These are phyloP conservation scores for Nothophoma quercina DNA, from an alignment of 2,329 filamentous ascomycete species.

Conservation along the genomic window DNA sequence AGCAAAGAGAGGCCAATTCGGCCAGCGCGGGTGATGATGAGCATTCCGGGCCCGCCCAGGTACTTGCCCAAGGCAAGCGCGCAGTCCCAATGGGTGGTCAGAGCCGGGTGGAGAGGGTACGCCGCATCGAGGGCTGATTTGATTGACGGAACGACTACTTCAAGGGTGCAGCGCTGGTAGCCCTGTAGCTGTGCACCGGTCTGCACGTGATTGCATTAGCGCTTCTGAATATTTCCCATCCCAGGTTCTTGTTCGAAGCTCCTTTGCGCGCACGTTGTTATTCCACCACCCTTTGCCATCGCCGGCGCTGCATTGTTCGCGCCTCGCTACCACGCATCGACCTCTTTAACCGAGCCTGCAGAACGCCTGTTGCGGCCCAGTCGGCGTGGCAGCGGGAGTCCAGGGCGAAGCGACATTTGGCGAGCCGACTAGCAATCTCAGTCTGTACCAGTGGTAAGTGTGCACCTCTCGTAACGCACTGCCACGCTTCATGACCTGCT, in stretches of 20 bases:
- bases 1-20: slow-evolving; percentile 11
- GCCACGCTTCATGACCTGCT: slow-evolving; percentile 32
- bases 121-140: slow-evolving; percentile 23
- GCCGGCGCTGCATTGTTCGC: slow-evolving; percentile 17
- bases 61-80: slow-evolving; percentile 10
- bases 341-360: slow-evolving; percentile 17
- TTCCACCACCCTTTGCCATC: slow-evolving; percentile 5
- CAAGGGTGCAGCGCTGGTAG: neutral
- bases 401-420: slow-evolving; percentile 26
- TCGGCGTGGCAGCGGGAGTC: slow-evolving; percentile 20
- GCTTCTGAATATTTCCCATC: neutral
- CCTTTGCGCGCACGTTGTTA: neutral
- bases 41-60: slow-evolving; percentile 13
- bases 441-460: slow-evolving; percentile 1
- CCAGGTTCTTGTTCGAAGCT: neutral
- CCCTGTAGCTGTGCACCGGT: neutral
- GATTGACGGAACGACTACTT: slow-evolving; percentile 13
- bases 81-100: slow-evolving; percentile 13
- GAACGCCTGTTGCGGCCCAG: slow-evolving; percentile 12
- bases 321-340: slow-evolving; percentile 15
- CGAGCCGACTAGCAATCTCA: slow-evolving; percentile 8
- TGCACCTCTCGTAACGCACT: slow-evolving; percentile 18
- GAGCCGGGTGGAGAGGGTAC: slow-evolving; percentile 10
- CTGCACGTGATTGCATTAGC: slow-evolving; percentile 8
- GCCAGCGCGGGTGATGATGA: slow-evolving; percentile 1